phyloP scores from a whole-genome alignment of 768 basidiomycete species.

The Leccinum boreale region DNA sequence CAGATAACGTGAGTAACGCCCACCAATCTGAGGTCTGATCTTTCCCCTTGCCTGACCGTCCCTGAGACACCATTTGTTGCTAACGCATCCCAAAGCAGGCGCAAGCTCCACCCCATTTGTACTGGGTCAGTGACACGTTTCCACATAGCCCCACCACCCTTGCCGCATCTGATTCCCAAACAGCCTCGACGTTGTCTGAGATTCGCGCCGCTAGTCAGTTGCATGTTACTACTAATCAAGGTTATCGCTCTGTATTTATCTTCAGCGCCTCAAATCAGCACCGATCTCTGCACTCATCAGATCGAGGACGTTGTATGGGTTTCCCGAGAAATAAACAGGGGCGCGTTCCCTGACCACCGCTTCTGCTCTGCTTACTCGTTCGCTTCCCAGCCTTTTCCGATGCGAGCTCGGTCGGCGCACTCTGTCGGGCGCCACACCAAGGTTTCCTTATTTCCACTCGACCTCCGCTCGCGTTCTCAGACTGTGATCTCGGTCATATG shows the following conservation, averaged over 20 bases:
- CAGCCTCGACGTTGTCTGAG: slow-evolving; percentile 39
- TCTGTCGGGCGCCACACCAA: slow-evolving; percentile 6
- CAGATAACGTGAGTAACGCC: slow-evolving; percentile 30
- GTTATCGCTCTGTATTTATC: slow-evolving; percentile 48
- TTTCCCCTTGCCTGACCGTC: slow-evolving; percentile 3
- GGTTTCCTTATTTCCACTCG: slow-evolving; percentile 22
- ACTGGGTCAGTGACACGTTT: slow-evolving; percentile 36
- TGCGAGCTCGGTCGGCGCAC: slow-evolving; percentile 36
- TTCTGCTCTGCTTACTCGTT: slow-evolving; percentile 53
- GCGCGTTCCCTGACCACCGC: slow-evolving; percentile 35
- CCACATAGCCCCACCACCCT: slow-evolving; percentile 3
- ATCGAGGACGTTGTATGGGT: slow-evolving; percentile 45
- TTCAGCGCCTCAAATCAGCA: slow-evolving; percentile 39
- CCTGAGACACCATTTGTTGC: slow-evolving; percentile 27
- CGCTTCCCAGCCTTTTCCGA: slow-evolving; percentile 57
- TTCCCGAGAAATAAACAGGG: slow-evolving; percentile 19
- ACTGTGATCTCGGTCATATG: not conserved
- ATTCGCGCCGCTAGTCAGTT: slow-evolving; percentile 43
- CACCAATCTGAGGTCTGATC: slow-evolving; percentile 7
- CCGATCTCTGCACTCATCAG: slow-evolving; percentile 51
- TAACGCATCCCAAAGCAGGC: slow-evolving; percentile 26
- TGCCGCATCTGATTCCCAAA: slow-evolving; percentile 7
- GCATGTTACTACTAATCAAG: slow-evolving; percentile 28
- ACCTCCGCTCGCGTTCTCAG: slow-evolving; percentile 14
- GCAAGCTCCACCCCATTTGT: slow-evolving; percentile 36